Base-by-base conservation (phyloP, 2,329 filamentous ascomycete species). In the Penicillium sp. region DNA sequence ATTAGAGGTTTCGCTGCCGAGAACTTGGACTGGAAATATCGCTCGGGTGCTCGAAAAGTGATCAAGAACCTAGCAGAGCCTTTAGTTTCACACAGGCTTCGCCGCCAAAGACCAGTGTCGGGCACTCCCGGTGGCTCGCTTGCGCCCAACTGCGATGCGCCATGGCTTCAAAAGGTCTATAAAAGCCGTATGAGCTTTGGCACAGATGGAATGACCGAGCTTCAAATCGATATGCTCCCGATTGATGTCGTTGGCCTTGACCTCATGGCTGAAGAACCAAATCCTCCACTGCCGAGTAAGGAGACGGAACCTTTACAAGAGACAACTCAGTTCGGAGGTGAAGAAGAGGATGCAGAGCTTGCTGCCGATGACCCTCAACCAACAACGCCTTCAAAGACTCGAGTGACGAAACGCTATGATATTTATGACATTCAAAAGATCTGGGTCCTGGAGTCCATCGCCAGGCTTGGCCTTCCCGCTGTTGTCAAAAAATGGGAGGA, bases 21-120 rank as follows among this genome's bases (percentile, higher is more conserved):
- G 65, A 89, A 89, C 0, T 96, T 99, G 67, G 92, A 93, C 62
- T 99, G 95, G 95, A 87, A 85, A 4, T 90, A 88, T 69, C 85
- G 88, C 30, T 84, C 85, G 55, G 94, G 93, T 0, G 93, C 93
- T 17, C 86, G 90, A 71, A 96, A 97, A 72, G 91, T 97, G 63
- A 88, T 97, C 30, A 86, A 89, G 15, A 89, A 91, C 30, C 80
- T 98, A 12, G 90, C 92, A 0, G 91, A 92, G 12, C 88, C 89
- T 8, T 79, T 98, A 1, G 81, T 98, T 88, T 15, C 86, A 85
- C 63, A 88, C 85, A 63, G 81, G 88, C 65, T 83, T 70, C 70
- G 72, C 65, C 71, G 76, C 44, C 70, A 69, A 42, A 66, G 67
- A 67, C 75, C 69, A 75, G 82, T 66, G 65, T 77, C 75, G 58